A percentile compares a stretch with the other conserved stretches of the same genome.
Conservation (phyloP, 2,329 filamentous ascomycete genomes). For the Blastomyces gilchristii region DNA sequence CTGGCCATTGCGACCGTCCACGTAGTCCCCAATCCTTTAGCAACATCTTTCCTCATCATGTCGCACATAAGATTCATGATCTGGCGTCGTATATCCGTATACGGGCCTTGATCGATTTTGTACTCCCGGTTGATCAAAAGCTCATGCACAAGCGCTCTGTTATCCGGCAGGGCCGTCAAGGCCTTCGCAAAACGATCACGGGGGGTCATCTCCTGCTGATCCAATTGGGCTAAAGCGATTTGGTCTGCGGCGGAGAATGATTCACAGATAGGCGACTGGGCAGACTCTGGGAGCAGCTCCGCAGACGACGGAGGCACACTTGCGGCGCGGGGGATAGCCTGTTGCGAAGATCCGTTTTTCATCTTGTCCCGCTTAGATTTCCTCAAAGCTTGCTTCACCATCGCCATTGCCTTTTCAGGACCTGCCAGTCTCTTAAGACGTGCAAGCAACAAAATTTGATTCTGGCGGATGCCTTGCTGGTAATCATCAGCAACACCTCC, state of each 20-base stretch:
- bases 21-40: constrained; percentile 43
- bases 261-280: constrained; percentile 32
- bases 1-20: constrained; percentile 60
- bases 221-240: constrained; percentile 26
- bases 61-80: constrained; percentile 51
- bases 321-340: constrained; percentile 49
- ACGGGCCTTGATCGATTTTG: constrained; percentile 44
- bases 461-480: constrained; percentile 54
- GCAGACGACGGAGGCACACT: constrained; percentile 26
- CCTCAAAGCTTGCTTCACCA: constrained; percentile 51
- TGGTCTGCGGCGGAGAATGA: constrained; percentile 28
- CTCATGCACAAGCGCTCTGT: constrained; percentile 53
- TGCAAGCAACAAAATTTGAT: constrained; percentile 53
- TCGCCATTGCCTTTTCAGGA: constrained; percentile 47
- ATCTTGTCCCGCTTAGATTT: constrained; percentile 47
- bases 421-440: constrained; percentile 53
- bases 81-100: constrained; percentile 43
- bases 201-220: constrained; percentile 27
- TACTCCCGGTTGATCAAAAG: constrained; percentile 55
- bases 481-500: constrained; percentile 55
- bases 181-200: constrained; percentile 41
- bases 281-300: constrained; percentile 29
- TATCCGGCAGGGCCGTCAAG: constrained; percentile 51
- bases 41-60: constrained; percentile 49
- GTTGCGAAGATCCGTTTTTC: constrained; percentile 42